phyloP scores from a whole-genome alignment of 176 grass and related monocot species.

The Pharus latifolius region DNA sequence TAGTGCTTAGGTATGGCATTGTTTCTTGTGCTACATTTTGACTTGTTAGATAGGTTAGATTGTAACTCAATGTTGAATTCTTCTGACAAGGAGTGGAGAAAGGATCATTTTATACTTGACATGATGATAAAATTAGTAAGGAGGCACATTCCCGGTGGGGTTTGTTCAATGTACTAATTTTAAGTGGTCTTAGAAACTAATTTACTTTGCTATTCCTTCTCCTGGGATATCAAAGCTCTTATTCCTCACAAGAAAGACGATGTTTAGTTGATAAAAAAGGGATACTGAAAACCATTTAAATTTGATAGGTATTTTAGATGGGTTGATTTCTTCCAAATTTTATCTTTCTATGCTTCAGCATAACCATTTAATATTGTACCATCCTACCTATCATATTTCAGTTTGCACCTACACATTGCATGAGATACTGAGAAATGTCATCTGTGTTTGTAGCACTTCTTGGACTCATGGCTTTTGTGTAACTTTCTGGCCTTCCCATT shows the following conservation, averaged over 20 bases:
- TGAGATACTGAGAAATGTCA: too few relatives aligned
- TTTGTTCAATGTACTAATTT: neutral
- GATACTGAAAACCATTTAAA: too few relatives aligned
- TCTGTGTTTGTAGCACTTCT: neutral
- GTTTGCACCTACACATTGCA: too few relatives aligned
- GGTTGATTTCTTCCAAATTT: too few relatives aligned
- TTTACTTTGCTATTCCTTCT: neutral
- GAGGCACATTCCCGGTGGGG: neutral
- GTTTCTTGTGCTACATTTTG: neutral
- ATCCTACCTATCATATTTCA: neutral
- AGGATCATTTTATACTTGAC: neutral
- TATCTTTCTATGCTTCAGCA: too few relatives aligned
- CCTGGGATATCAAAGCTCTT: neutral
- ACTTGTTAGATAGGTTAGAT: neutral
- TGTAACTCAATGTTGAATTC: neutral
- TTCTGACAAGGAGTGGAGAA: neutral
- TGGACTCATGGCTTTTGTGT: neutral
- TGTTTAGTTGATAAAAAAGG: neutral
- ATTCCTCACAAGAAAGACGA: neutral
- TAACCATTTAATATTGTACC: neutral
- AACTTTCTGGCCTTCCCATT: conserved; percentile 4
- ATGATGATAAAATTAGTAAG: neutral
- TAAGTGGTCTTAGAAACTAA: neutral
- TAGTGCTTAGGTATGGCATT: neutral
- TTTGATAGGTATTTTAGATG: too few relatives aligned